A percentile compares a stretch with the other conserved stretches of the same genome.
phyloP scores from a whole-genome alignment of 441 rosid genomes.

The Metrosideros polymorpha region DNA sequence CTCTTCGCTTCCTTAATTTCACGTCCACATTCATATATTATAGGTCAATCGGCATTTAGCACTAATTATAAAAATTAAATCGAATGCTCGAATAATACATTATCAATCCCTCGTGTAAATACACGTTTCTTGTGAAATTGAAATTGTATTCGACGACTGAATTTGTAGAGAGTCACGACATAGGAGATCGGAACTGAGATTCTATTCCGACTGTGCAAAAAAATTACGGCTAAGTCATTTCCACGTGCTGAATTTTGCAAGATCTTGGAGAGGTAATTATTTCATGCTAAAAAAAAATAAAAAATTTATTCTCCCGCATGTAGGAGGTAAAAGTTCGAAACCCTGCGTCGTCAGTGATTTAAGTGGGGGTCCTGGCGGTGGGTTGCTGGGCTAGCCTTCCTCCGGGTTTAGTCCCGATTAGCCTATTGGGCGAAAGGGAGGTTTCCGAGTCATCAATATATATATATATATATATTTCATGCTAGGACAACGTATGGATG shows the following conservation, averaged over 20 bases:
- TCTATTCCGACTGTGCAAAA: not conserved
- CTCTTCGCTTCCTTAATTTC: not conserved
- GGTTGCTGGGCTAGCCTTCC: too few relatives aligned
- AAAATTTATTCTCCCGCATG: too few relatives aligned
- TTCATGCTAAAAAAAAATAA: too few relatives aligned
- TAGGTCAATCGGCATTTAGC: not conserved
- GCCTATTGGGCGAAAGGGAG: too few relatives aligned
- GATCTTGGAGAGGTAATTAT: not conserved
- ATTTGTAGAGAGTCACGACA: not conserved
- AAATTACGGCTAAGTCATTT: fast-evolving
- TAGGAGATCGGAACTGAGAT: fast-evolving
- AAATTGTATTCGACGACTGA: not conserved
- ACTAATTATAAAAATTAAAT: not conserved
- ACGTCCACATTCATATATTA: not conserved
- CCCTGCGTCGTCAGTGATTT: too few relatives aligned
- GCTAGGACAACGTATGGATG: fast-evolving
- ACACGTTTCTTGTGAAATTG: not conserved
- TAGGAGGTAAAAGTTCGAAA: too few relatives aligned
- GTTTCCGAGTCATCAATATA: too few relatives aligned
- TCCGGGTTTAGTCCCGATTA: too few relatives aligned
- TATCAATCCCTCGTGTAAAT: not conserved
- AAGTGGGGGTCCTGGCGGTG: too few relatives aligned
- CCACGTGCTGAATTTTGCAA: fast-evolving
- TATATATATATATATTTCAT: too few relatives aligned
- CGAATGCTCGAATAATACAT: not conserved